Percentiles rank a stretch among this genome's conserved stretches.
These are phyloP conservation scores for Puya raimondii DNA, from an alignment of 176 grass and related monocot genomes.

Conservation along the genomic window DNA sequence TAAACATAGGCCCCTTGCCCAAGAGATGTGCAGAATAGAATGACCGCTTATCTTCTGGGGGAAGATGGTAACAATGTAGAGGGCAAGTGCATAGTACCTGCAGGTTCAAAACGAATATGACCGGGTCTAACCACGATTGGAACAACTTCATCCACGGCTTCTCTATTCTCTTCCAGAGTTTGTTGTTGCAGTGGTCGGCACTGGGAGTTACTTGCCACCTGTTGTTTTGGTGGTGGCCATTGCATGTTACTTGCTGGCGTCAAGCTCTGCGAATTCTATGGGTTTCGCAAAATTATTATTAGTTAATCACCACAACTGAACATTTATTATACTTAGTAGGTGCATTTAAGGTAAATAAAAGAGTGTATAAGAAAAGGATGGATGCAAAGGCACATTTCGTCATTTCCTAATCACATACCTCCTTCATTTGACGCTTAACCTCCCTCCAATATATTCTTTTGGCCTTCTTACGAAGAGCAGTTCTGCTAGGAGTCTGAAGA, in stretches of 20 bases:
- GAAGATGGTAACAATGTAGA: neutral
- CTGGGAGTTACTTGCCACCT: conserved; percentile 15
- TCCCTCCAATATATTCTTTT: conserved; percentile 32
- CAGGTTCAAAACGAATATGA: conserved; percentile 84
- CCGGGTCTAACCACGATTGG: conserved; percentile 68
- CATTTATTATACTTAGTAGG: neutral
- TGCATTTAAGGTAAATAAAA: neutral
- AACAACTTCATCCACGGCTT: conserved; percentile 55
- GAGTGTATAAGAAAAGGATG: conserved; percentile 19
- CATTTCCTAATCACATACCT: conserved; percentile 37
- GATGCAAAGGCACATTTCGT: conserved; percentile 11
- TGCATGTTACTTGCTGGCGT: conserved; percentile 22
- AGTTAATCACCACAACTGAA: neutral
- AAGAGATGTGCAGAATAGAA: neutral
- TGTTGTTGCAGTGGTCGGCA: conserved; percentile 26
- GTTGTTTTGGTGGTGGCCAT: conserved; percentile 17
- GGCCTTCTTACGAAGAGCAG: conserved; percentile 49
- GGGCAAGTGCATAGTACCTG: conserved; percentile 39
- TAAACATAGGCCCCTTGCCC: neutral
- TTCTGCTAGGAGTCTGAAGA: conserved; percentile 48
- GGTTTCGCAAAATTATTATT: neutral
- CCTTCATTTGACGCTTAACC: conserved; percentile 25
- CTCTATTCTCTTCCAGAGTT: conserved; percentile 30
- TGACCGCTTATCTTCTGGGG: neutral
- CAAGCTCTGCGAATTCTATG: conserved; percentile 17